These are phyloP conservation scores for Kalanchoe fedtschenkoi DNA, from an alignment of 164 flowering plant species.

Conservation along the genomic window DNA sequence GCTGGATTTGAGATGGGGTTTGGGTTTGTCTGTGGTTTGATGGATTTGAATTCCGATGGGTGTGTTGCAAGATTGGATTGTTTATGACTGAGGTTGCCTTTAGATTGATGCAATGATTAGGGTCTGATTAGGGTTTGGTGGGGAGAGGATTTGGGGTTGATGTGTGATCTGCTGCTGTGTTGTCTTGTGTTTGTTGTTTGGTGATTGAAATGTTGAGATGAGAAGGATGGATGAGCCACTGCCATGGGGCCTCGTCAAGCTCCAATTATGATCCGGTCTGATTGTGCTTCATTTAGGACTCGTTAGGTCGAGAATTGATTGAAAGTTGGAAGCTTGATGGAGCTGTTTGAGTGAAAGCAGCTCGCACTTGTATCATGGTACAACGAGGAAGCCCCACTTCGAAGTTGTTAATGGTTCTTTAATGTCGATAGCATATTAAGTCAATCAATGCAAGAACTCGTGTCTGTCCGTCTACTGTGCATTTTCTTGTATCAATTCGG, in stretches of 20 bases:
- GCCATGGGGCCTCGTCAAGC: neutral
- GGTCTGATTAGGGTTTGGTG: conserved; percentile 1
- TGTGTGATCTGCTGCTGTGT: neutral
- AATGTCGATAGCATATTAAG: too few species aligned
- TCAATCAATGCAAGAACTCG: too few species aligned
- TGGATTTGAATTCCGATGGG: conserved; percentile 1
- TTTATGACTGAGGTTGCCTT: neutral
- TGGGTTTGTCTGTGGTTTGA: neutral
- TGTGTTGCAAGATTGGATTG: neutral
- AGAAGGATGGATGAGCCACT: conserved; percentile 3
- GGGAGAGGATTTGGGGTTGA: neutral
- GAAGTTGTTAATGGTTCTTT: too few species aligned
- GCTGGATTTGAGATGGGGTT: neutral
- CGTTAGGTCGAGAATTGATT: neutral
- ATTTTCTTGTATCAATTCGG: too few species aligned
- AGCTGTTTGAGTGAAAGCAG: neutral
- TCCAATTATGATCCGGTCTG: too few species aligned
- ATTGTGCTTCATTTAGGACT: neutral
- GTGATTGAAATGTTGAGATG: neutral
- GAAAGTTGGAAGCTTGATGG: neutral
- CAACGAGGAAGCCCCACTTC: too few species aligned
- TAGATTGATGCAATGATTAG: neutral
- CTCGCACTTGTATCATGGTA: too few species aligned
- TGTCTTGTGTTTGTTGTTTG: neutral
- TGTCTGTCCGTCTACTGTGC: too few species aligned